A percentile compares a stretch with the other conserved stretches of the same genome.
These are phyloP conservation scores for Aspergillus sp. DNA, from an alignment of 2,329 filamentous ascomycete genomes.

Conservation along the genomic window DNA sequence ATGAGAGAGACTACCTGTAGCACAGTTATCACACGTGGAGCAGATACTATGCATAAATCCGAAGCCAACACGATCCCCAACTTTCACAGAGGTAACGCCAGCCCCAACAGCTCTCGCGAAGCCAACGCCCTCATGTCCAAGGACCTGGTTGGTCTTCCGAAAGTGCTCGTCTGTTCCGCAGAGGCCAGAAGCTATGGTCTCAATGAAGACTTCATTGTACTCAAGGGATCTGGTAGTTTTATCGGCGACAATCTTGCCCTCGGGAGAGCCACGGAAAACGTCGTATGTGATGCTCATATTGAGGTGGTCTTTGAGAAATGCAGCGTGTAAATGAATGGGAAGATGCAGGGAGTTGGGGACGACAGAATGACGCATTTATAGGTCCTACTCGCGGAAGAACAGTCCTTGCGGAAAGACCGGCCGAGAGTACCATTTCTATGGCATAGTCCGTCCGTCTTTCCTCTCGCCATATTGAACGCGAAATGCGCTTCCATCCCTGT, in stretches of 20 bases:
- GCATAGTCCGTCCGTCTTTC: no score
- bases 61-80: slow-evolving; percentile 29
- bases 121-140: slow-evolving; percentile 51
- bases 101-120: slow-evolving; percentile 43
- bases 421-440: no score
- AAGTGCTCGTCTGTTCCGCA: slow-evolving; percentile 19
- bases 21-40: slow-evolving; percentile 25
- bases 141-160: slow-evolving; percentile 15
- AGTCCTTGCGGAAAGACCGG: no score
- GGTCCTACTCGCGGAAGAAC: no score
- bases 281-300: slow-evolving; percentile 4
- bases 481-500: no score
- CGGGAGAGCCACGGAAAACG: slow-evolving; percentile 13
- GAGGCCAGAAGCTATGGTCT: slow-evolving; percentile 16
- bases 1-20: slow-evolving; percentile 9
- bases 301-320: no score
- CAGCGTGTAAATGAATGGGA: no score
- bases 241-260: slow-evolving; percentile 9
- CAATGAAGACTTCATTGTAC: slow-evolving; percentile 12
- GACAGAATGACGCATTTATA: no score
- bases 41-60: slow-evolving; percentile 24
- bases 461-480: no score
- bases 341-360: no score
- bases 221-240: slow-evolving; percentile 5
- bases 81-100: slow-evolving; percentile 39